phyloP scores from a whole-genome alignment of 2,329 filamentous ascomycete genomes.

The Neonectria coccinea region DNA sequence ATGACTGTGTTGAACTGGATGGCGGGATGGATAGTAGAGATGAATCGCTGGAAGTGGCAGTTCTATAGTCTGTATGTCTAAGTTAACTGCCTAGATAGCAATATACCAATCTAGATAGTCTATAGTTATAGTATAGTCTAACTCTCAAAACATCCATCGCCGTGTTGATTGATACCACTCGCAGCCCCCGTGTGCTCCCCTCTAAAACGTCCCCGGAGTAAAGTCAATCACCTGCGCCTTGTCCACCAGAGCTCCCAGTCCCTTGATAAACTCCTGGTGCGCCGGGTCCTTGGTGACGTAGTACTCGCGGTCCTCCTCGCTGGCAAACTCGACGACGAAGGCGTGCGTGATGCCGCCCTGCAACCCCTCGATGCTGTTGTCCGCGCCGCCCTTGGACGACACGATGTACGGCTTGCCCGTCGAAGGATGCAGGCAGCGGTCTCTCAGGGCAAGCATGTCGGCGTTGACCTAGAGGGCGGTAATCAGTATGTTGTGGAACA shows the following conservation, averaged over 20 bases:
- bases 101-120: no score
- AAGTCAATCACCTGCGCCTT: constrained; percentile 71
- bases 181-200: background rate
- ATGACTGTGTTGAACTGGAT: background rate
- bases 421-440: constrained; percentile 71
- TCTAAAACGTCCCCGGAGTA: constrained; percentile 8
- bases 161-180: background rate
- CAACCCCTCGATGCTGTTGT: constrained; percentile 70
- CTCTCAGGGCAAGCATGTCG: constrained; percentile 60
- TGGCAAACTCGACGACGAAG: constrained; percentile 75
- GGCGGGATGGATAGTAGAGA: background rate
- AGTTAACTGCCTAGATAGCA: background rate
- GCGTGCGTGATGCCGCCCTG: constrained; percentile 74
- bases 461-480: constrained; percentile 22
- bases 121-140: background rate
- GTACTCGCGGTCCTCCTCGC: constrained; percentile 72
- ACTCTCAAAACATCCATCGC: background rate
- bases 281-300: constrained; percentile 74
- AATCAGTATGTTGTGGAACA: background rate
- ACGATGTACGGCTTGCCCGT: constrained; percentile 71
- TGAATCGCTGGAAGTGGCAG: background rate
- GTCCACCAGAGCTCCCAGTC: constrained; percentile 58
- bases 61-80: background rate
- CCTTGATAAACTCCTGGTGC: constrained; percentile 69
- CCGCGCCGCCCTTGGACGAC: constrained; percentile 66